These are phyloP conservation scores for Magnolia changhungtana DNA, from an alignment of 164 flowering plant species.

Conservation along the genomic window DNA sequence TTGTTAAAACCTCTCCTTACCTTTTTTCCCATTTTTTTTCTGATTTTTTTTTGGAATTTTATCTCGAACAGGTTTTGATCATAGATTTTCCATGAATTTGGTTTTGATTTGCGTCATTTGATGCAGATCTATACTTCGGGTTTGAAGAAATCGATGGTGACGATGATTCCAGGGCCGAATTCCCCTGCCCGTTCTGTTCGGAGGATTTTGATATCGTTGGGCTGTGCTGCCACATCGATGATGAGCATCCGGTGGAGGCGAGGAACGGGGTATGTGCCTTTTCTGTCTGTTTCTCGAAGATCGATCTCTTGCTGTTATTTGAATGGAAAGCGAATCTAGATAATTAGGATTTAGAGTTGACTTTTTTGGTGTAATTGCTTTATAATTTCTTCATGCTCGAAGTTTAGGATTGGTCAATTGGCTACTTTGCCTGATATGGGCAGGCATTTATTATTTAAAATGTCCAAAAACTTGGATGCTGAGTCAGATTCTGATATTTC, in stretches of 20 bases:
- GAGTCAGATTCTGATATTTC: background rate
- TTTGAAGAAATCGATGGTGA: constrained; percentile 78
- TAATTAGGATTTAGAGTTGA: background rate
- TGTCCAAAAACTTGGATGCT: background rate
- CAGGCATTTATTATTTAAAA: background rate
- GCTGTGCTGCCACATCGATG: constrained; percentile 86
- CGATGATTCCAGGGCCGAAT: constrained; percentile 72
- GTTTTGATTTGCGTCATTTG: background rate
- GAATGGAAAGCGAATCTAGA: background rate
- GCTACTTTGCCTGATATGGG: background rate
- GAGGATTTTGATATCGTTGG: constrained; percentile 81
- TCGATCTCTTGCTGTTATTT: background rate
- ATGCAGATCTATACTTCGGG: constrained; percentile 59
- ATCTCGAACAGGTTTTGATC: background rate
- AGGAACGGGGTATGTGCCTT: constrained; percentile 61
- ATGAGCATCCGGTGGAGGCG: constrained; percentile 76
- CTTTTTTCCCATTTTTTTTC: background rate
- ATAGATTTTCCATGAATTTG: background rate
- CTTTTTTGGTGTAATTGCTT: background rate
- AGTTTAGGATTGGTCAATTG: background rate
- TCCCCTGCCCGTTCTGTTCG: constrained; percentile 76
- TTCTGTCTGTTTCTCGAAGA: background rate
- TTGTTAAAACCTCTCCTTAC: background rate
- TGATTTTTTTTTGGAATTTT: background rate
- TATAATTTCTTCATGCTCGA: background rate